Conservation (phyloP, 192 early-diverging fungal species). For the Mortierella hygrophila region DNA sequence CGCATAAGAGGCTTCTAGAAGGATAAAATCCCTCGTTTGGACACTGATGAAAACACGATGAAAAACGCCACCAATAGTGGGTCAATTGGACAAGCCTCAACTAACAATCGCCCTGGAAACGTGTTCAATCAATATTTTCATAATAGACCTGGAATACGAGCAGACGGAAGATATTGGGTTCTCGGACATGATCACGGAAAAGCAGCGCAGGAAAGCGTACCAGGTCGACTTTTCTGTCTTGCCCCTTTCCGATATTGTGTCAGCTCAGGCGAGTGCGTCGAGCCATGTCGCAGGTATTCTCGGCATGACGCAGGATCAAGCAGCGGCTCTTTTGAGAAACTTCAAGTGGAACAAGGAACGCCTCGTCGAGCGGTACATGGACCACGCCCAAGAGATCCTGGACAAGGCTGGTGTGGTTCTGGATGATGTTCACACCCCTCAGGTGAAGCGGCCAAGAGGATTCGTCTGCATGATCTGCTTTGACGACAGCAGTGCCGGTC, state of each 20-base stretch:
- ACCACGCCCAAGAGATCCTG: constrained; percentile 72
- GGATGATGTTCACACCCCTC: constrained; percentile 57
- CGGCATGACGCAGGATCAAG: constrained; percentile 73
- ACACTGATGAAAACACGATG: background rate
- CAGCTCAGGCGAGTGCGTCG: constrained; percentile 75
- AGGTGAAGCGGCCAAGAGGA: constrained; percentile 50
- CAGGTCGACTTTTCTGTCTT: constrained; percentile 82
- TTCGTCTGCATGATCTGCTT: constrained; percentile 96
- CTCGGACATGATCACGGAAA: constrained; percentile 69
- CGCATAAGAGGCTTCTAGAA: constrained; percentile 3
- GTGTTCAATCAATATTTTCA: background rate
- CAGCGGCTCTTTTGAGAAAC: constrained; percentile 80
- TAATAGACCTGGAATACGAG: constrained; percentile 61
- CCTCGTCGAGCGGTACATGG: constrained; percentile 84
- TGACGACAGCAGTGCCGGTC: constrained; percentile 69
- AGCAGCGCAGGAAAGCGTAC: constrained; percentile 73
- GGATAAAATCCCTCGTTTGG: background rate
- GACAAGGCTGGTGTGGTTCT: constrained; percentile 79
- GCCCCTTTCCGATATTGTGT: constrained; percentile 69
- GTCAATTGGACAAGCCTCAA: background rate
- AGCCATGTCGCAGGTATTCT: constrained; percentile 80
- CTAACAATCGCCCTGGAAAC: background rate
- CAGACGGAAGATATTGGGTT: constrained; percentile 69
- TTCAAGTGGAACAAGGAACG: constrained; percentile 92
- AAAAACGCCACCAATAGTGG: constrained; percentile 1